Conservation (phyloP, 2,329 filamentous ascomycete species). For the Trichophyton verrucosum region DNA sequence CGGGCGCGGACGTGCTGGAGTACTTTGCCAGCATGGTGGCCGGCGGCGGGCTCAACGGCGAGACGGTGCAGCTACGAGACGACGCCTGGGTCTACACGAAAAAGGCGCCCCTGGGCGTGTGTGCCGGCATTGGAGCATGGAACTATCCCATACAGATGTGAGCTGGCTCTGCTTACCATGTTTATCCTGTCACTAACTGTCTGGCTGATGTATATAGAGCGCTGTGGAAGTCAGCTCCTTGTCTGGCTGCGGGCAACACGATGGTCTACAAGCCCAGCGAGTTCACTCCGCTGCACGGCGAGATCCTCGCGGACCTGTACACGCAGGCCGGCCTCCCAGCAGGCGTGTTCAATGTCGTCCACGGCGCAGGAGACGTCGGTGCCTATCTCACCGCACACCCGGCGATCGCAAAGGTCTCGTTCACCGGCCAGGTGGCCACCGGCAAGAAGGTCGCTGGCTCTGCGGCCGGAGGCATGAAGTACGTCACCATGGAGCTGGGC, state of each 20-base stretch:
- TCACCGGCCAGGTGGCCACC: conserved; percentile 76
- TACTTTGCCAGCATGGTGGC: conserved; percentile 74
- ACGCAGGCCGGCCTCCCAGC: conserved; percentile 65
- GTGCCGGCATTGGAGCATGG: conserved; percentile 79
- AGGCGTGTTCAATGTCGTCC: conserved; percentile 78
- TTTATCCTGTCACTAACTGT: neutral
- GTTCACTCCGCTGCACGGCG: conserved; percentile 71
- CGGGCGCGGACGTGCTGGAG: conserved; percentile 73
- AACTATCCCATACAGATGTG: conserved; percentile 82
- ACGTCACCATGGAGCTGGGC: conserved; percentile 83
- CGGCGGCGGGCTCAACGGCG: conserved; percentile 66
- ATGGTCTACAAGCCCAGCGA: conserved; percentile 89
- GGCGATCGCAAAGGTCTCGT: conserved; percentile 70
- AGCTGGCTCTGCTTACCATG: conserved; percentile 5
- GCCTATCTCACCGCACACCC: conserved; percentile 61
- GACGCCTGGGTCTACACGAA: conserved; percentile 74
- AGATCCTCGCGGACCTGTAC: conserved; percentile 63
- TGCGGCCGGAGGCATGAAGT: conserved; percentile 71
- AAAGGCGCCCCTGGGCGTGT: conserved; percentile 71
- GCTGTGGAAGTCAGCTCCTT: conserved; percentile 78
- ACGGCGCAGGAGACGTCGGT: conserved; percentile 67
- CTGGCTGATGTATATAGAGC: conserved; percentile 34
- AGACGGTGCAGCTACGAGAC: conserved; percentile 59
- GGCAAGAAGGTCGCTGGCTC: conserved; percentile 68
- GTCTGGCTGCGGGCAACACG: conserved; percentile 72